Percentiles rank a stretch among this genome's conserved stretches.
Evolutionary conservation across 805 yeast genomes (phyloP).

Genomic region (Middelhovenomyces tepae): DNA sequence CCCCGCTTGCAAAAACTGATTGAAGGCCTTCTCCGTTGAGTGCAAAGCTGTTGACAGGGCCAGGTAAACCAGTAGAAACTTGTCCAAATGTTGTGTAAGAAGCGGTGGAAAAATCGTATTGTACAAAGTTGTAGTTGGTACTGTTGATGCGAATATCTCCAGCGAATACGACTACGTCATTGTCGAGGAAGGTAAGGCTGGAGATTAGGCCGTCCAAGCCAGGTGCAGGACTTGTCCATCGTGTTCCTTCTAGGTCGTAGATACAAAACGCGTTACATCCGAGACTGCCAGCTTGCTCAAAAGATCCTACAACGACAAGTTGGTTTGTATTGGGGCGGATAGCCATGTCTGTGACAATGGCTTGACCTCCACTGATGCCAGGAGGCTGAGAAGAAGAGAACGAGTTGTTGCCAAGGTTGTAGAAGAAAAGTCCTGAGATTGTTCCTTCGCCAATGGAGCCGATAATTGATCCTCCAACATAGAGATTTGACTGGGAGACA

Average conservation of each 20-base stretch:
- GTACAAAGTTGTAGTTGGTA: conserved; percentile 35
- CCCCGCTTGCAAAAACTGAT: conserved; percentile 37
- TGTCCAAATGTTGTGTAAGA: conserved; percentile 17
- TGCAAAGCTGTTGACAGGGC: conserved; percentile 22
- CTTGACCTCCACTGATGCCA: conserved; percentile 29
- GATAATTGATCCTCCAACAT: conserved; percentile 28
- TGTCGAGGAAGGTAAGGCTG: conserved; percentile 41
- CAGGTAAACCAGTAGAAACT: conserved; percentile 17
- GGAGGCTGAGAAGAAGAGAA: conserved; percentile 44
- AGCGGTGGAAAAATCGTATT: conserved; percentile 43
- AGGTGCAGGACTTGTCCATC: conserved; percentile 42
- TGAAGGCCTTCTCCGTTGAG: conserved; percentile 25
- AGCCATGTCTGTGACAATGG: conserved; percentile 35
- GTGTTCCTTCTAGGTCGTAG: conserved; percentile 43
- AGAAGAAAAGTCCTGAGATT: conserved; percentile 43
- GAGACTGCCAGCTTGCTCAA: conserved; percentile 47
- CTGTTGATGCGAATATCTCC: conserved; percentile 46
- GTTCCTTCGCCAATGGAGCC: conserved; percentile 16
- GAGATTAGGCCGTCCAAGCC: conserved; percentile 45
- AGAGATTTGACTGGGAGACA: conserved; percentile 17
- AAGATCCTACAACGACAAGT: conserved; percentile 68
- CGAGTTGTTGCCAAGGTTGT: conserved; percentile 37
- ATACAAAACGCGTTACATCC: conserved; percentile 59
- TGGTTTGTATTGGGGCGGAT: conserved; percentile 33
- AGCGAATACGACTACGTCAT: conserved; percentile 33